Evolutionary conservation across 73 alveolate species (phyloP).

Genomic region (Paramecium bursaria): DNA sequence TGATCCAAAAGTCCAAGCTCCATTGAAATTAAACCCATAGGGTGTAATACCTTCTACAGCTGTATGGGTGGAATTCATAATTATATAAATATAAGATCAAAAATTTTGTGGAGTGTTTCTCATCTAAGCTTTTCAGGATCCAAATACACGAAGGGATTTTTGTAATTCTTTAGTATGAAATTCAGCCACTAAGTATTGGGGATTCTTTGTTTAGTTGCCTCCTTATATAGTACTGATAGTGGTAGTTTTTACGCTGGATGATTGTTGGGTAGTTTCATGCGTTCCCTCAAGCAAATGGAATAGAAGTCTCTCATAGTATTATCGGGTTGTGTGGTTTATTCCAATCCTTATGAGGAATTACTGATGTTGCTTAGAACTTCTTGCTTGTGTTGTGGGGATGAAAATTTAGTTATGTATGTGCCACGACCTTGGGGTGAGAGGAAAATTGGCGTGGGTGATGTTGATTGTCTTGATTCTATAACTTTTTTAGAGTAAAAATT

Average conservation of each 20-base stretch:
- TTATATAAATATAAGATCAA: not conserved
- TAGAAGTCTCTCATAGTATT: no score
- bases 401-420: conserved; percentile 50
- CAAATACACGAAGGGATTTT: not conserved
- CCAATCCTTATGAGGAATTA: no score
- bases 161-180: not conserved
- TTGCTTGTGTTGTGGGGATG: no score
- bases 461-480: not conserved
- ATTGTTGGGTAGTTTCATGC: conserved; percentile 24
- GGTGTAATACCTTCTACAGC: conserved; percentile 38
- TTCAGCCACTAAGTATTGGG: no score
- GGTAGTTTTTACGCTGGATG: conserved; percentile 32
- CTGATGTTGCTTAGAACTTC: no score
- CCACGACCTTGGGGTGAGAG: conserved; percentile 28
- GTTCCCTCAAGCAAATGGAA: not conserved
- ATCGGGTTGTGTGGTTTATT: no score
- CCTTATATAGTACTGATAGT: not conserved
- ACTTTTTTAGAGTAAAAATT: not conserved
- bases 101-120: not conserved
- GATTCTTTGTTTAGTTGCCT: no score
- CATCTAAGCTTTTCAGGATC: not conserved
- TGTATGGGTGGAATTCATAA: not conserved
- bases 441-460: no score
- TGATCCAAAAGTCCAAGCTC: conserved; percentile 59
- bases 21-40: conserved; percentile 31